Evolutionary conservation across 1,139 yeast genomes (phyloP).

Genomic region (Zygoascus sp.): DNA sequence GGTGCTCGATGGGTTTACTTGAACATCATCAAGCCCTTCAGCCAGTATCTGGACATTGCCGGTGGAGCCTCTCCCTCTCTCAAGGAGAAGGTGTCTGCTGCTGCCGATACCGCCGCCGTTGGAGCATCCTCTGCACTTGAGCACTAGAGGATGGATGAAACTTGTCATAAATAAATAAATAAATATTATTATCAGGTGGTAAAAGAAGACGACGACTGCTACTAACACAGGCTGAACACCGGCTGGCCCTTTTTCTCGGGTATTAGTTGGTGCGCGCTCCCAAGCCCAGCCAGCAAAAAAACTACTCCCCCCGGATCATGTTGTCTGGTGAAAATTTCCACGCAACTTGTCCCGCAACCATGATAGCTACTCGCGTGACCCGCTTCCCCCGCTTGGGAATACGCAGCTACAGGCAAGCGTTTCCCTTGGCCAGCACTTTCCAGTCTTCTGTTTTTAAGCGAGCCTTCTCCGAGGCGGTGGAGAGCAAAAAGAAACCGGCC

Average conservation of each 20-base stretch:
- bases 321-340: neutral
- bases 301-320: neutral
- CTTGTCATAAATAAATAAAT: too few species aligned
- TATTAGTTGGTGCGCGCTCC: neutral
- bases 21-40: slow-evolving; percentile 62
- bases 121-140: slow-evolving; percentile 31
- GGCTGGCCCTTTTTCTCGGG: too few species aligned
- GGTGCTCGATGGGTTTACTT: slow-evolving; percentile 76
- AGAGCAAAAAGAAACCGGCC: slow-evolving; percentile 7
- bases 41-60: slow-evolving; percentile 29
- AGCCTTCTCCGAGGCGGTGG: neutral
- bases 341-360: neutral
- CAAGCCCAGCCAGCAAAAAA: too few species aligned
- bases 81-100: slow-evolving; percentile 33
- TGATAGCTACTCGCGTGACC: neutral
- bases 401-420: neutral
- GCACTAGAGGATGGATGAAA: too few species aligned
- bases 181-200: too few species aligned
- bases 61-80: slow-evolving; percentile 30
- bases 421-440: neutral
- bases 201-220: too few species aligned
- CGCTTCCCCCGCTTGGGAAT: neutral
- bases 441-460: neutral
- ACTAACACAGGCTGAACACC: too few species aligned
- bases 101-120: slow-evolving; percentile 25